Evolutionary conservation across 257 asterid species (phyloP), one percentile per base, ranked within the genome.

Genomic region (Scutellaria minor): DNA sequence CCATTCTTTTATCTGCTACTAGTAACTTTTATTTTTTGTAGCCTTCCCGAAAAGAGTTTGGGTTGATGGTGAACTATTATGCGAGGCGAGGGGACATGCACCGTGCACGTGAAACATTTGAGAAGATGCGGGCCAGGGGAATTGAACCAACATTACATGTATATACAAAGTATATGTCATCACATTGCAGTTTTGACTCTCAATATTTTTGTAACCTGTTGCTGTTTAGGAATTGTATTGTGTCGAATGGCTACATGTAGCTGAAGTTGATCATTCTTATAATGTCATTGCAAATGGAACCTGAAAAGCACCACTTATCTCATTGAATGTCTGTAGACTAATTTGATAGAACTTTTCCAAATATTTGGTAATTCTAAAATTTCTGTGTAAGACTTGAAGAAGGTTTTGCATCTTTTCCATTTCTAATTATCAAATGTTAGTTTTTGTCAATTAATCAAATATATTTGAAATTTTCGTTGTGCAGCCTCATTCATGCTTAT

Each of bases 1-100:
- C 42, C 47, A 40, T 22, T 66, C 35, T 6, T 53, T 47, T 46
- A 51, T 73, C 24, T 44, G 9, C 62, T 76, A 59, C 73, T 62
- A 66, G 61, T 73, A 72, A 73, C 75, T 70, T 60, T 5, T 70
- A 50, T 9, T 70, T 77, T 80, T 83, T 83, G 87, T 86, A 91
- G 99, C 99, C 99, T 70, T 90, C 99, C 78, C 87, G 99, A 80
- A 94, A 85, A 81, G 99, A 94, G 85, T 94, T 87, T 70, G 97
- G 97, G 15, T 80, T 92, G 85, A 81, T 94, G 97, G 94, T 94
- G 86, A 90, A 84, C 79, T 94, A 91, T 80, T 94, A 94, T 73
- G 99, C 87, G 27, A 92, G 95, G 79, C 87, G 98, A 48, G 99
- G 99, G 58, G 99, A 94, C 80, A 85, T 89, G 97, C 96, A 94